Percentiles rank a stretch among this genome's conserved stretches.
Evolutionary conservation across 2,329 filamentous ascomycete species (phyloP).

Genomic region (Fusarium verticillioides): DNA sequence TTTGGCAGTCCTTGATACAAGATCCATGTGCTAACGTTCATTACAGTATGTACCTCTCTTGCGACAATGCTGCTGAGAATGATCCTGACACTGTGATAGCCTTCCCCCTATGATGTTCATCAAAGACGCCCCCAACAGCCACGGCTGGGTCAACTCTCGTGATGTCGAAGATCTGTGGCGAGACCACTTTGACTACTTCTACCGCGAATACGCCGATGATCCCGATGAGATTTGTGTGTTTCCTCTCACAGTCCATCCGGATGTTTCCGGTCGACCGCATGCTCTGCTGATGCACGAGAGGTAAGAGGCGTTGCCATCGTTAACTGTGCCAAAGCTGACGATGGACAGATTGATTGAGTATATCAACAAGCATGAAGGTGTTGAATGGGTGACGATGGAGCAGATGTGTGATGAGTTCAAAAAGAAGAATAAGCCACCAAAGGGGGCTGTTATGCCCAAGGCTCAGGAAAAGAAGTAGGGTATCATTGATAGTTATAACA

Average conservation of each 20-base stretch:
- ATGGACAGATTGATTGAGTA: slow-evolving; percentile 65
- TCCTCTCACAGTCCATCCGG: slow-evolving; percentile 81
- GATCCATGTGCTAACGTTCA: neutral
- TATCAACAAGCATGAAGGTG: slow-evolving; percentile 70
- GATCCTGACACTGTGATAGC: neutral
- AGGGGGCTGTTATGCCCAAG: slow-evolving; percentile 59
- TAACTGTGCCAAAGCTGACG: neutral
- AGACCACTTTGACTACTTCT: slow-evolving; percentile 78
- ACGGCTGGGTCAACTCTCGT: slow-evolving; percentile 68
- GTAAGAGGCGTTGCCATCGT: neutral
- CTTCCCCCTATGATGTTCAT: slow-evolving; percentile 79
- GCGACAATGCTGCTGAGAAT: fast-evolving
- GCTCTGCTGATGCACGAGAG: slow-evolving; percentile 77
- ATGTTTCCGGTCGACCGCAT: slow-evolving; percentile 77
- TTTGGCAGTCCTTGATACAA: fast-evolving
- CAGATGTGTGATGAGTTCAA: slow-evolving; percentile 81
- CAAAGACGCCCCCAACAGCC: slow-evolving; percentile 72
- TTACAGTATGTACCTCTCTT: neutral
- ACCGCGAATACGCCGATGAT: slow-evolving; percentile 62
- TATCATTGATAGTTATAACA: neutral
- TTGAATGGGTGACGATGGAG: slow-evolving; percentile 76
- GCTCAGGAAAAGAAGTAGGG: neutral
- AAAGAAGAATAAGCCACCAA: slow-evolving; percentile 66
- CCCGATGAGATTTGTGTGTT: slow-evolving; percentile 79
- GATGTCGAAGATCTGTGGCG: slow-evolving; percentile 74